These are phyloP conservation scores for Xerocomellus intermedius DNA, from an alignment of 768 basidiomycete genomes.

Conservation along the genomic window DNA sequence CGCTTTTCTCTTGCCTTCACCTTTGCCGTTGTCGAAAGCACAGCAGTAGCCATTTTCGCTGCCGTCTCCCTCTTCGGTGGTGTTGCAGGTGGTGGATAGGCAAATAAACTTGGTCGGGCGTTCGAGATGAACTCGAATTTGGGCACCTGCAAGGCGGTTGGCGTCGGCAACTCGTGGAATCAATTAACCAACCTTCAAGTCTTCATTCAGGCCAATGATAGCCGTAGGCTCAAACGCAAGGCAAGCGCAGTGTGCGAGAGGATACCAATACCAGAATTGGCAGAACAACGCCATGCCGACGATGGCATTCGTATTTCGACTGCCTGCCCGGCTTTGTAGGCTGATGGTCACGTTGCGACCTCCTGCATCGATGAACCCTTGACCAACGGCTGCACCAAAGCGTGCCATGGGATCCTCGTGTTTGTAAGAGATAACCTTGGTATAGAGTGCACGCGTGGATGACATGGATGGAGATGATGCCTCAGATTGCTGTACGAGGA, in stretches of 20 bases:
- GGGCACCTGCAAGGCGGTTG: slow-evolving; percentile 63
- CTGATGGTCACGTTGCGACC: slow-evolving; percentile 95
- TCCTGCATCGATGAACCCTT: slow-evolving; percentile 97
- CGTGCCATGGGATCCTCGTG: slow-evolving; percentile 99
- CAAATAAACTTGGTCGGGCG: slow-evolving; percentile 86
- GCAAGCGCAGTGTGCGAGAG: slow-evolving; percentile 88
- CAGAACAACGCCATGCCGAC: slow-evolving; percentile 98
- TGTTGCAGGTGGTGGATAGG: slow-evolving; percentile 84
- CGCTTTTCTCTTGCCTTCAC: slow-evolving; percentile 94
- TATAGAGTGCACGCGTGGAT: slow-evolving; percentile 78
- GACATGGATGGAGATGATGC: slow-evolving; percentile 81
- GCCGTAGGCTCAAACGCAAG: slow-evolving; percentile 95
- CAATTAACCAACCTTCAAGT: slow-evolving; percentile 63
- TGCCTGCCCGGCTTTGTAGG: slow-evolving; percentile 90
- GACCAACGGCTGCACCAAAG: slow-evolving; percentile 93
- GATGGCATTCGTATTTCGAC: slow-evolving; percentile 88
- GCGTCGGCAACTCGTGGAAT: background rate
- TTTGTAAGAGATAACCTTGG: slow-evolving; percentile 90
- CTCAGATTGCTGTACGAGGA: slow-evolving; percentile 95
- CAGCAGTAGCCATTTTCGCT: slow-evolving; percentile 90
- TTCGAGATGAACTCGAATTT: slow-evolving; percentile 91
- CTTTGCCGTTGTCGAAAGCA: slow-evolving; percentile 95
- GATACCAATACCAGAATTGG: slow-evolving; percentile 99
- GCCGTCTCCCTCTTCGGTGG: slow-evolving; percentile 92
- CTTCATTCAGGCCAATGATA: slow-evolving; percentile 85